phyloP scores from a whole-genome alignment of 1,284 basidiomycete genomes.

The Trametes versicolor region DNA sequence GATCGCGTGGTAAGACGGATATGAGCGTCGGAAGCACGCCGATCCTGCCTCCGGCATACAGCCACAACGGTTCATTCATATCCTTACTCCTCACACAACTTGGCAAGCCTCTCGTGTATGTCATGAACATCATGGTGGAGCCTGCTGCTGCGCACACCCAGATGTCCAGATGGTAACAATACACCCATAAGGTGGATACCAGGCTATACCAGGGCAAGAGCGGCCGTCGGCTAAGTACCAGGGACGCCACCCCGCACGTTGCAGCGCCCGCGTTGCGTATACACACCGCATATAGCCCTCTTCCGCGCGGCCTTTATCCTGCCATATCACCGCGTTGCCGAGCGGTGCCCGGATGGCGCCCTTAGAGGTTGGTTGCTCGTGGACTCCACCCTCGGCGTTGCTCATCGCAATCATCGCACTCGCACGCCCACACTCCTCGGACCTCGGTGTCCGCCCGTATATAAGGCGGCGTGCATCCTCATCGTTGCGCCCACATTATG shows the following conservation, averaged over 20 bases:
- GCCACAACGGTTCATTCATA: too few relatives aligned
- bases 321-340: background rate
- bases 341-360: background rate
- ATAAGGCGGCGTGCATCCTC: background rate
- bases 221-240: background rate
- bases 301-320: background rate
- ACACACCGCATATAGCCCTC: background rate
- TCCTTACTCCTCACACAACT: too few relatives aligned
- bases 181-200: too few relatives aligned
- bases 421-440: too few relatives aligned
- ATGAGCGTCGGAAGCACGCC: background rate
- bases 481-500: background rate
- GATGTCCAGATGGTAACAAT: too few relatives aligned
- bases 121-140: too few relatives aligned
- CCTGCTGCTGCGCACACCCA: too few relatives aligned
- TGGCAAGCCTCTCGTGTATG: too few relatives aligned
- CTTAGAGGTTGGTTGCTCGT: background rate
- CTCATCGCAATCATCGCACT: background rate
- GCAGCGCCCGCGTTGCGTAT: background rate
- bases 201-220: too few relatives aligned
- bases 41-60: too few relatives aligned
- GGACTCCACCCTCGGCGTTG: background rate
- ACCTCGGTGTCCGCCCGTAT: background rate
- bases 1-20: background rate
- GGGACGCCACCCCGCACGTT: background rate